phyloP scores from a whole-genome alignment of 2,329 filamentous ascomycete species.

The Penicillium olsonii region DNA sequence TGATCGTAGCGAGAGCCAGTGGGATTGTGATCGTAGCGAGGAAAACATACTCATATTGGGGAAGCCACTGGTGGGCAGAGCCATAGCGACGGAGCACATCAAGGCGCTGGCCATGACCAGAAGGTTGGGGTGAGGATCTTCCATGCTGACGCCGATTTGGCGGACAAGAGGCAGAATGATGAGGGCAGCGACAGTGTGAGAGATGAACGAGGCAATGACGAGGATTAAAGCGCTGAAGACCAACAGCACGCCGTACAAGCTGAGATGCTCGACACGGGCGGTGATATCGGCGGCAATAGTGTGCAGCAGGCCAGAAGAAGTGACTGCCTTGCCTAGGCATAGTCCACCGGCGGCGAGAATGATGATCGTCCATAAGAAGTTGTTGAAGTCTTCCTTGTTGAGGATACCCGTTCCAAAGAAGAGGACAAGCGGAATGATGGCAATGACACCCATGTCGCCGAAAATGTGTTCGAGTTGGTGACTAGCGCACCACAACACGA shows the following conservation, averaged over 20 bases:
- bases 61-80: constrained; percentile 90
- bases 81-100: constrained; percentile 99
- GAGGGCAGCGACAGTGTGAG: constrained; percentile 91
- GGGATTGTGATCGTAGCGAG: constrained; percentile 4
- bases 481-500: constrained; percentile 86
- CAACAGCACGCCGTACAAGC: constrained; percentile 80
- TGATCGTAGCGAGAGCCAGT: background rate
- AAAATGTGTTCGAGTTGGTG: constrained; percentile 86
- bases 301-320: constrained; percentile 86
- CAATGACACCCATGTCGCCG: constrained; percentile 97
- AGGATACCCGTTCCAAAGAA: constrained; percentile 97
- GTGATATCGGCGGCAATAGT: constrained; percentile 82
- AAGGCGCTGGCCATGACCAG: constrained; percentile 92
- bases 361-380: constrained; percentile 99
- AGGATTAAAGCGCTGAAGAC: constrained; percentile 84
- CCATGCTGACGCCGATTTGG: constrained; percentile 82
- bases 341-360: constrained; percentile 93
- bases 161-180: constrained; percentile 91
- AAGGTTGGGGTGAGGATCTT: constrained; percentile 87
- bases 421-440: constrained; percentile 89
- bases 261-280: constrained; percentile 70
- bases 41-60: constrained; percentile 94
- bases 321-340: constrained; percentile 89
- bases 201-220: constrained; percentile 96
- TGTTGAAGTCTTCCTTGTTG: constrained; percentile 99